A percentile compares a stretch with the other conserved stretches of the same genome.
phyloP scores from a whole-genome alignment of 2,329 filamentous ascomycete species.

The Pezizomycotina sp. region DNA sequence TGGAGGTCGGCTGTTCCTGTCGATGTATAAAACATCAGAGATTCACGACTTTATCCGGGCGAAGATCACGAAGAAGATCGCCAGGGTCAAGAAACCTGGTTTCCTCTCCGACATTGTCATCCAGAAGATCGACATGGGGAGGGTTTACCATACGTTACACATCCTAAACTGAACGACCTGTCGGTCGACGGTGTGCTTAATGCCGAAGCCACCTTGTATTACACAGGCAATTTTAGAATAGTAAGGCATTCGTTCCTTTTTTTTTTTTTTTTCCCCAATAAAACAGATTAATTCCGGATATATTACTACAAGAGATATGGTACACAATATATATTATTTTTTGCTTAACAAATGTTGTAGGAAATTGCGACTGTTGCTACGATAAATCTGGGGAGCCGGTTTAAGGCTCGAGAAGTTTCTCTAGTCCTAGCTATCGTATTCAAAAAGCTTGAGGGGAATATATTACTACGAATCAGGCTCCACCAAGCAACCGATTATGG shows the following conservation, averaged over 20 bases:
- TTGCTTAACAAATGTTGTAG: slow-evolving; percentile 9
- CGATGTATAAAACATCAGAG: slow-evolving; percentile 67
- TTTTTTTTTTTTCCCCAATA: background rate
- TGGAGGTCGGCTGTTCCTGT: slow-evolving; percentile 73
- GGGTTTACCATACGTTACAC: slow-evolving; percentile 73
- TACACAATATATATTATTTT: background rate
- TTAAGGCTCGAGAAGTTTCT: slow-evolving; percentile 81
- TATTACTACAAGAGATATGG: background rate
- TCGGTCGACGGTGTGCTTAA: slow-evolving; percentile 82
- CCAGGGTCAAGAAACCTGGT: slow-evolving; percentile 75
- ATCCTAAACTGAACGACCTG: slow-evolving; percentile 71
- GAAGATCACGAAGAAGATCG: slow-evolving; percentile 92
- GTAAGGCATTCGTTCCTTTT: slow-evolving; percentile 7
- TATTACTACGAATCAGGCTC: slow-evolving; percentile 74
- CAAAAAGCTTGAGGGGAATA: slow-evolving; percentile 69
- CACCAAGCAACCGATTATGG: slow-evolving; percentile 93
- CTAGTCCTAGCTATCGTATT: slow-evolving; percentile 72
- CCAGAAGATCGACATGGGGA: slow-evolving; percentile 69
- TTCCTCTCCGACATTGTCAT: slow-evolving; percentile 78
- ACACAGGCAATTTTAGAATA: slow-evolving; percentile 73
- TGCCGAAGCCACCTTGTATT: slow-evolving; percentile 72
- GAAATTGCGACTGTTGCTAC: slow-evolving; percentile 86
- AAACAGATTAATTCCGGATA: too few relatives aligned
- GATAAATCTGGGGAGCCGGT: slow-evolving; percentile 72
- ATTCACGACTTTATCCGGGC: slow-evolving; percentile 61